Evolutionary conservation across 2,329 filamentous ascomycete genomes (phyloP), one percentile per base, ranked within the genome.

Genomic region (Cercospora janseana): DNA sequence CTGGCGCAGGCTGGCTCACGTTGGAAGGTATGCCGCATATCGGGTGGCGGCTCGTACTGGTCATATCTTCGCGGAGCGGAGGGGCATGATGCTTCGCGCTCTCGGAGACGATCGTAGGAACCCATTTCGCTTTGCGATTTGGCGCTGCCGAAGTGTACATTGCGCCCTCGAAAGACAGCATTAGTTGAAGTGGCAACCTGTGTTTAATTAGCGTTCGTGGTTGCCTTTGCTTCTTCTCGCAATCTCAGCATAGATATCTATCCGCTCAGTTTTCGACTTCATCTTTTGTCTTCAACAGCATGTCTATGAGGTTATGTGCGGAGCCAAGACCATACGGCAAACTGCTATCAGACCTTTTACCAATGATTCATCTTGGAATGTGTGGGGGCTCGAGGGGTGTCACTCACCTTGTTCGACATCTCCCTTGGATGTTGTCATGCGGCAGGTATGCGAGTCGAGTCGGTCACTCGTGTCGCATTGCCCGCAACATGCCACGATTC

Each of bases 241-340:
- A 24, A 18, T 6, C 9, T 13, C 8, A 38, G 27, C 13, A 21
- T 24, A 15, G 9, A 7, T 20, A 20, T 4, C 12, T 15, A 18
- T 27, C 21, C 38, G 50, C 42, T 87, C 84, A 87, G 84, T 87
- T 87, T 86, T 86, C 82, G 86, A 82, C 86, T 80, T 77, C 69
- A 21, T 38, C 48, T 16, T 21, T 35, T 26, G 50, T 59, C 60
- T 50, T 62, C 62, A 64, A 46, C 10, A 48, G 9, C 24, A 49
- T 28, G 26, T 34, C 44, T 45, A 46, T 32, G 55, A 63, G 63
- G 62, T 55, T 64, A 46, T 40, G 57, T 57, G 59, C 51, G 40
- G n/a, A 40, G 57, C 60, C 55, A 52, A 41, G 58, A 78, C 76
- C 78, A 73, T 75, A 66, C 66, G 68, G 62, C 34, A 65, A n/a